Evolutionary conservation across 1,139 yeast genomes (phyloP).

Genomic region (Hanseniaspora uvarum): DNA sequence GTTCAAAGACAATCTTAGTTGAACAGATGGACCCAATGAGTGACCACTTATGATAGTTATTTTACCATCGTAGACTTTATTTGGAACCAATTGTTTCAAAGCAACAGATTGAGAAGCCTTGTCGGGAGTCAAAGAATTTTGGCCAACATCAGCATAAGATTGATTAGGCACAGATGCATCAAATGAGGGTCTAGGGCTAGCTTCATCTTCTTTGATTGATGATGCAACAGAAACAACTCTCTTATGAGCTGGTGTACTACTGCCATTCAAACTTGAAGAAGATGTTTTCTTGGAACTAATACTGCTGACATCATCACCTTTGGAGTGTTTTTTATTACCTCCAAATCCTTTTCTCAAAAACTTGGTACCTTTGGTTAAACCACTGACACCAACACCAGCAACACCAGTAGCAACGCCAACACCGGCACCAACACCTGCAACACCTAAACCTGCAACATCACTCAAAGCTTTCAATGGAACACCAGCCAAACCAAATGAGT

Average conservation of each 20-base stretch:
- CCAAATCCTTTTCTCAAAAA: constrained; percentile 27
- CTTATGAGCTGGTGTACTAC: constrained; percentile 6
- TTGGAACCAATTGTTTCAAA: constrained; percentile 40
- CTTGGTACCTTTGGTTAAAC: constrained; percentile 39
- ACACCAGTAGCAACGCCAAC: constrained; percentile 26
- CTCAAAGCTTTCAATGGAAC: constrained; percentile 20
- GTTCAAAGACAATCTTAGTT: constrained; percentile 44
- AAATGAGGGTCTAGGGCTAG: constrained; percentile 18
- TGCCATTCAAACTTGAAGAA: background rate
- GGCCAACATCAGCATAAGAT: constrained; percentile 25
- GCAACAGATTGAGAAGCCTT: constrained; percentile 29
- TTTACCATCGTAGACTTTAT: constrained; percentile 37
- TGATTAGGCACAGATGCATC: constrained; percentile 29
- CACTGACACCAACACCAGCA: constrained; percentile 33
- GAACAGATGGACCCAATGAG: constrained; percentile 34
- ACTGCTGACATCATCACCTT: background rate
- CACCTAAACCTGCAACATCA: constrained; percentile 32
- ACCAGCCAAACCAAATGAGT: constrained; percentile 28
- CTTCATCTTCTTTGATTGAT: background rate
- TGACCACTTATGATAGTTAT: constrained; percentile 34
- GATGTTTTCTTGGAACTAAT: background rate
- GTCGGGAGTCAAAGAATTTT: constrained; percentile 30
- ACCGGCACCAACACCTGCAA: constrained; percentile 33
- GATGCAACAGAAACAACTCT: constrained; percentile 14
- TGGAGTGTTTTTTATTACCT: constrained; percentile 18